Percentiles rank a stretch among this genome's conserved stretches.
Evolutionary conservation across 2,329 filamentous ascomycete genomes (phyloP).

Genomic region (Alternaria alternata): DNA sequence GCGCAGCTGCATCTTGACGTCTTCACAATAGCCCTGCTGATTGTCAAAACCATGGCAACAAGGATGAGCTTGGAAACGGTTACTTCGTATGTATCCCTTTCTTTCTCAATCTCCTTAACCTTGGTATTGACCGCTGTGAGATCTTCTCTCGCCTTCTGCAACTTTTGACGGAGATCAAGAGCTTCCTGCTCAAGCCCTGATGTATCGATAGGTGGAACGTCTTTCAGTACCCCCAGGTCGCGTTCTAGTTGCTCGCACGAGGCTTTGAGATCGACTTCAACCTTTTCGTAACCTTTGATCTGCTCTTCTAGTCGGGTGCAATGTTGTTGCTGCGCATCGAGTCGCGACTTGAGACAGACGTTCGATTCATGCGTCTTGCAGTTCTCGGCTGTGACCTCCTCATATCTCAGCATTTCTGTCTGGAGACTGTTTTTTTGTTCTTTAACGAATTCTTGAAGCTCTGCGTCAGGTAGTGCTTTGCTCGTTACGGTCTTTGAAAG

Average conservation of each 20-base stretch:
- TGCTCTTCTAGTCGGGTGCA: conserved; percentile 22
- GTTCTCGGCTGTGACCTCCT: conserved; percentile 27
- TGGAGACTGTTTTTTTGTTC: conserved; percentile 27
- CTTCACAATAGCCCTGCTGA: background rate
- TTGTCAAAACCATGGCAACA: background rate
- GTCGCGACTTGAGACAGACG: conserved; percentile 21
- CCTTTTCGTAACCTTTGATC: conserved; percentile 10
- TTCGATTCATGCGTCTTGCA: conserved; percentile 23
- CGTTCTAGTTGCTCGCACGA: conserved; percentile 22
- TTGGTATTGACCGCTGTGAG: conserved; percentile 11
- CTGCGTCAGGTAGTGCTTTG: conserved; percentile 5
- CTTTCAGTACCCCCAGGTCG: conserved; percentile 23
- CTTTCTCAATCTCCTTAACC: conserved; percentile 11
- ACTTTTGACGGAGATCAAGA: conserved; percentile 17
- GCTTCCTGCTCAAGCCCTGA: conserved; percentile 17
- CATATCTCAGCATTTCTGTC: conserved; percentile 28
- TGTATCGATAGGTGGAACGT: background rate
- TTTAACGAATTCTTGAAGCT: conserved; percentile 21
- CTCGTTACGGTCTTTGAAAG: conserved; percentile 12
- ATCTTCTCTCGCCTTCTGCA: conserved; percentile 22
- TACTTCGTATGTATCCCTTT: conserved; percentile 14
- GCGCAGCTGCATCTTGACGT: conserved; percentile 4
- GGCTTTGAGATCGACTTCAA: conserved; percentile 21
- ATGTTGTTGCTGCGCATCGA: conserved; percentile 27
- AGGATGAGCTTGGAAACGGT: background rate